Evolutionary conservation across 1,139 yeast species (phyloP), one percentile per base, ranked within the genome.

Genomic region (Eremothecium coryli): DNA sequence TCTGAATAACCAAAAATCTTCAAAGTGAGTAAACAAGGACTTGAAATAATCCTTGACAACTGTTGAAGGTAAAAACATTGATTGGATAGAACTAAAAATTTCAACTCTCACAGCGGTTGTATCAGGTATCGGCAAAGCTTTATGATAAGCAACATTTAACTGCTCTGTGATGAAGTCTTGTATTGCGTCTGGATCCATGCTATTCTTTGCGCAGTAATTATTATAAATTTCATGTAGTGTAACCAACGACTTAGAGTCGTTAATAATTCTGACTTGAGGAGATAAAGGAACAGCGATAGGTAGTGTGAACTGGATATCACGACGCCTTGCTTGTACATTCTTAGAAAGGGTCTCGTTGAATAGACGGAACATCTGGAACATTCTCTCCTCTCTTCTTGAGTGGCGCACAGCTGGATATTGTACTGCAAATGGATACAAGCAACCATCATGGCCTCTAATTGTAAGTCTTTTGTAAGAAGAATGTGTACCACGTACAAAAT

Each of bases 331-430:
- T 58, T 90, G 95, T 28, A 85, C 94, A 53, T 82, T 81, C 48
- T 82, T 74, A 1, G 81, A 66, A 37, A 93, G 64, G 4, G 82
- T 77, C 45, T 82, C 88, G 55, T 85, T 85, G 61, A 93, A 76
- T 32, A 90, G 73, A 48, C 95, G 71, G 69, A 85, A 88, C 46
- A 93, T 62, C 58, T 90, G 98, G 66, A 85, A 82, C 39, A 90
- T 80, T 33, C 95, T 71, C 54, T 93, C 99, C 57, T 93, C 99
- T 38, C 98, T 76, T 53, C 98, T 81, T 50, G 95, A 85, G 52
- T 90, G 96, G 49, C 98, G 76, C 8, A 95, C 96, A 12, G 98
- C 95, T 4, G 99, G 98, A 60, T 82, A 88, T 62, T 93, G 98
- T 12, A 93, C 93, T 1, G 95, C 93, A 67, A 90, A 93, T 29